Percentiles rank a stretch among this genome's conserved stretches.
These are phyloP conservation scores for Anacardium occidentale DNA, from an alignment of 345 rosid species.

Conservation along the genomic window DNA sequence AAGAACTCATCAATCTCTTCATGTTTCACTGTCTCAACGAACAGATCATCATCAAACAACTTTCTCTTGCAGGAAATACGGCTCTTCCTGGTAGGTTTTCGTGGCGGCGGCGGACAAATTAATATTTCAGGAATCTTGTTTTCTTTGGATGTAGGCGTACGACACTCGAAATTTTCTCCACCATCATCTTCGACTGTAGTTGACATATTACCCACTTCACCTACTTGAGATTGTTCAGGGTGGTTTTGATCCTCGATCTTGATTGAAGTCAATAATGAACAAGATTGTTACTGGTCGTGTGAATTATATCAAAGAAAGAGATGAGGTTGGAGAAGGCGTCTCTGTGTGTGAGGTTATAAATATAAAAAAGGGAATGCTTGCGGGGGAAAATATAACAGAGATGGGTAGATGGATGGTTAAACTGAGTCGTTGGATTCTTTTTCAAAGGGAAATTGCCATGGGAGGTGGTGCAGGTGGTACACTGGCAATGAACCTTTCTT, in stretches of 20 bases:
- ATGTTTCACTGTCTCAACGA: constrained; percentile 28
- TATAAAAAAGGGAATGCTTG: background rate
- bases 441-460: constrained; percentile 3
- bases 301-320: background rate
- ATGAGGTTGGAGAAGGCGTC: background rate
- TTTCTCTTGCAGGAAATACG: constrained; percentile 20
- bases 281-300: background rate
- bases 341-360: background rate
- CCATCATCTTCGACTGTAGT: background rate
- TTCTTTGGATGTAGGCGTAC: constrained; percentile 29
- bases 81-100: constrained; percentile 16
- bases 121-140: constrained; percentile 25
- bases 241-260: too few relatives aligned
- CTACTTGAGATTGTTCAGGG: too few relatives aligned
- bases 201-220: too few relatives aligned
- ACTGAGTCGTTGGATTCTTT: constrained; percentile 11
- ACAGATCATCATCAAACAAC: constrained; percentile 16
- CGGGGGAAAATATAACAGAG: background rate
- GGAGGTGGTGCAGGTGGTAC: background rate
- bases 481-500: background rate
- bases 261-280: background rate
- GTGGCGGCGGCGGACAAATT: constrained; percentile 33
- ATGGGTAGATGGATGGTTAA: background rate
- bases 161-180: constrained; percentile 10
- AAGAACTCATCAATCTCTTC: constrained; percentile 30